phyloP scores from a whole-genome alignment of 345 rosid genomes.

The Clarkia xantiana region DNA sequence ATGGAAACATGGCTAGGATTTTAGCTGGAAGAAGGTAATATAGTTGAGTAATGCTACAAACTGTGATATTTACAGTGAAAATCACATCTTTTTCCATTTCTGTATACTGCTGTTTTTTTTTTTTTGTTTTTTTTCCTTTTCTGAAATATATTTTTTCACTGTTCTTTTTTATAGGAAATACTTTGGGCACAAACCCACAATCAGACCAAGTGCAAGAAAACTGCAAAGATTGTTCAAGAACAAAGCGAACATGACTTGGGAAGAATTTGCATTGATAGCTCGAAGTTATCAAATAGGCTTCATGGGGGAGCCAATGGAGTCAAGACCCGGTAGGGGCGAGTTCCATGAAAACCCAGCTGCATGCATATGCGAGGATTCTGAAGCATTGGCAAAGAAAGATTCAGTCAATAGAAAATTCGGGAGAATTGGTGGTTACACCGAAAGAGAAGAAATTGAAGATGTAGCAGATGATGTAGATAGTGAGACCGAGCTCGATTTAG shows the following conservation, averaged over 20 bases:
- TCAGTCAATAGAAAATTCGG: constrained; percentile 30
- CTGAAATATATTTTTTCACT: constrained; percentile 1
- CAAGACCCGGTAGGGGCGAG: constrained; percentile 89
- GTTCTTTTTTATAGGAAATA: constrained; percentile 47
- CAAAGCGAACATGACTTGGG: constrained; percentile 70
- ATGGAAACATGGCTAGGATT: constrained; percentile 93
- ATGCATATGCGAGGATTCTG: constrained; percentile 69
- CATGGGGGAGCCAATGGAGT: constrained; percentile 96
- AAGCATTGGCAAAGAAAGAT: constrained; percentile 27
- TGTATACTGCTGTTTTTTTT: too few relatives aligned
- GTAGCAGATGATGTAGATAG: constrained; percentile 25
- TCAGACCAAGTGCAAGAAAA: constrained; percentile 89
- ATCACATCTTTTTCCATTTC: too few relatives aligned
- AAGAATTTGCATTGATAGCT: constrained; percentile 62
- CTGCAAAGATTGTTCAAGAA: constrained; percentile 55
- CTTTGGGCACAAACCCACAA: constrained; percentile 86
- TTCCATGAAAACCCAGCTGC: constrained; percentile 91
- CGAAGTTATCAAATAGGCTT: constrained; percentile 72
- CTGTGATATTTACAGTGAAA: too few relatives aligned
- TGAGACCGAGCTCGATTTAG: constrained; percentile 45
- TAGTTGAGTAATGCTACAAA: background rate
- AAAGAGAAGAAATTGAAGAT: constrained; percentile 16
- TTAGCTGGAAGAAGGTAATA: constrained; percentile 83
- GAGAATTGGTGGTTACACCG: constrained; percentile 19
- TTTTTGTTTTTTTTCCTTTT: constrained; percentile 5